Evolutionary conservation across 257 asterid genomes (phyloP), one percentile per base, ranked within the genome.

Genomic region (Nicotiana obtusifolia): DNA sequence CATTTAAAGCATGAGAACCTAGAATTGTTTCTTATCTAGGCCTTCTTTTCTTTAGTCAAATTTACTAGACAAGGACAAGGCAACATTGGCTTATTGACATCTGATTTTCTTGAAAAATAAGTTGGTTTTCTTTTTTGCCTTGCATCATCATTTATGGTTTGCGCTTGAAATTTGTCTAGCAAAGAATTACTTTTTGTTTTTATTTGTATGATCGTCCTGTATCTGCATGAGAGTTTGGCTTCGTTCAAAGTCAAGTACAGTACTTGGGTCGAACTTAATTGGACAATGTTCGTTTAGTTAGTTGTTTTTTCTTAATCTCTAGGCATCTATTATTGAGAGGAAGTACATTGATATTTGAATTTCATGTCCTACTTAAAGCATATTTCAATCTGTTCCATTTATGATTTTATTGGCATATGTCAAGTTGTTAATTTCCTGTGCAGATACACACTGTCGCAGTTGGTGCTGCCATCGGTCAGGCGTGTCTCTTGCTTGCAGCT

Each of bases 381-480:
- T 78, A 22, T 22, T 35, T 41, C 33, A 66, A 28, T 1, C 80
- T 71, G 30, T 24, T 56, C 33, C 61, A 9, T 9, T 60, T 31
- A 64, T 49, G 61, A 49, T 73, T 47, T 49, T 73, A 62, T 73
- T 47, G 15, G 41, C 61, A 22, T 17, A 10, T 15, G 61, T 73
- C 16, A 24, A n/a, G 41, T 24, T 73, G 79, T 73, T 47, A 73
- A 47, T 47, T 24, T 22, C 37, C 79, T 81, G 56, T 83, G 83
- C 93, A 93, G 98, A 92, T 93, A 87, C 97, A 90, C 84, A 93
- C 98, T 19, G 93, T 93, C 64, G 89, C 84, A 59, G 88, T 93
- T 86, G 99, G 97, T 81, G 93, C 94, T 75, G 98, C 99, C 56
- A 89, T 93, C 30, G 99, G 99, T 73, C 98, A 93, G 47, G 97